Percentiles rank a stretch among this genome's conserved stretches.
phyloP scores from a whole-genome alignment of 371 early-diverging fungal genomes.

The Batkoa obscura region DNA sequence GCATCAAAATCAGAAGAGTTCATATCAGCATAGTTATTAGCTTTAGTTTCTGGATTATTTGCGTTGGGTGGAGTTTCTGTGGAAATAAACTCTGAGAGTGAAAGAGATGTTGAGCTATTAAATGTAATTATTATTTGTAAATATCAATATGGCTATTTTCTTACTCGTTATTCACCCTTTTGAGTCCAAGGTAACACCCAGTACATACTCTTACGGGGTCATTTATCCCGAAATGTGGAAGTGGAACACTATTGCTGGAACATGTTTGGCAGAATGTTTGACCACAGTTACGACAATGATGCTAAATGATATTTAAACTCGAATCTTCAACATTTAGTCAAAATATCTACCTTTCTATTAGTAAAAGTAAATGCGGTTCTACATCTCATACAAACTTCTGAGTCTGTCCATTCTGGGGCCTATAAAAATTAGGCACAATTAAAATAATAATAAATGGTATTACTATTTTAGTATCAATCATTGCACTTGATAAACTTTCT shows the following conservation, averaged over 20 bases:
- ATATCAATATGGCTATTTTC: not conserved
- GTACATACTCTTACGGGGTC: slow-evolving; percentile 87
- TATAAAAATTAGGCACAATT: slow-evolving; percentile 10
- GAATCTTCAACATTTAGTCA: not conserved
- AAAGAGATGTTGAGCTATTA: not conserved
- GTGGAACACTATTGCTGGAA: slow-evolving; percentile 58
- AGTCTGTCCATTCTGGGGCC: slow-evolving; percentile 93
- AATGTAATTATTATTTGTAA: not conserved
- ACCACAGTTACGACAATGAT: slow-evolving; percentile 94
- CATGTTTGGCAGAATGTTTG: slow-evolving; percentile 78
- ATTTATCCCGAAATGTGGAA: slow-evolving; percentile 71
- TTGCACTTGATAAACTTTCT: slow-evolving; percentile 23
- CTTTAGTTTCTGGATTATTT: not conserved
- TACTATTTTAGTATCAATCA: slow-evolving; percentile 54
- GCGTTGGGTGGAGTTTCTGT: not conserved
- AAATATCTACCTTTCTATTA: slow-evolving; percentile 49
- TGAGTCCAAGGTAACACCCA: slow-evolving; percentile 44
- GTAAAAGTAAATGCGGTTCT: slow-evolving; percentile 73
- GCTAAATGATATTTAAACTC: slow-evolving; percentile 16
- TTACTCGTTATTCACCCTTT: slow-evolving; percentile 1
- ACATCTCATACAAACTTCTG: slow-evolving; percentile 80
- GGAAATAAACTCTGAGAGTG: slow-evolving; percentile 5
- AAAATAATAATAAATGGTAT: not conserved
- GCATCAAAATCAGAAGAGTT: slow-evolving; percentile 30
- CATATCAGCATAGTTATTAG: slow-evolving; percentile 2